Conservation (phyloP, 176 grass and related monocot species). For the Eleusine coracana region DNA sequence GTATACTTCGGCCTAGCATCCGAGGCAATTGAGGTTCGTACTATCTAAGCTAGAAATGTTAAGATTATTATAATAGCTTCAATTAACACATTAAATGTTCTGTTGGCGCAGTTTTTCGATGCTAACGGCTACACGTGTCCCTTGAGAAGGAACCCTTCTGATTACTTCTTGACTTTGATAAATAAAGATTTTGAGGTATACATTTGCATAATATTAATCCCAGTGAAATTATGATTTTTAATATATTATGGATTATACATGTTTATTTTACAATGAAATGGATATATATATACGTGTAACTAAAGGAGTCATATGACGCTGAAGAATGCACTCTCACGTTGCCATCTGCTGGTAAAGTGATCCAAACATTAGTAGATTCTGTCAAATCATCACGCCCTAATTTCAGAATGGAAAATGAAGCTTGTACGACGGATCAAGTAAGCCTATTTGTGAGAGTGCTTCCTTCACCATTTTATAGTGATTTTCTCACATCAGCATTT, state of each 20-base stretch:
- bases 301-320: conserved; percentile 8
- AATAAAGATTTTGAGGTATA: conserved; percentile 72
- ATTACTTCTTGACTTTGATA: conserved; percentile 64
- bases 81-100: background rate
- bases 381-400: background rate
- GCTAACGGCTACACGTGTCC: conserved; percentile 64
- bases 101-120: conserved; percentile 54
- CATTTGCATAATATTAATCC: background rate
- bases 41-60: no score
- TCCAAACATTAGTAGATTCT: conserved; percentile 21
- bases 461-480: no score
- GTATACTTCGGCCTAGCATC: conserved; percentile 56
- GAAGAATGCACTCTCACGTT: background rate
- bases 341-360: conserved; percentile 2
- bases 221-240: background rate
- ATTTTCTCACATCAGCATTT: background rate
- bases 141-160: conserved; percentile 58
- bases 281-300: background rate
- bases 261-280: background rate
- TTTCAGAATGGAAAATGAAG: background rate
- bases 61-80: no score
- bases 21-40: conserved; percentile 40
- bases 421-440: background rate
- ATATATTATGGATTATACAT: background rate
- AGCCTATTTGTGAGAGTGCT: background rate